Evolutionary conservation across 2,329 filamentous ascomycete genomes (phyloP).

Genomic region (Keithomyces neogunnii): DNA sequence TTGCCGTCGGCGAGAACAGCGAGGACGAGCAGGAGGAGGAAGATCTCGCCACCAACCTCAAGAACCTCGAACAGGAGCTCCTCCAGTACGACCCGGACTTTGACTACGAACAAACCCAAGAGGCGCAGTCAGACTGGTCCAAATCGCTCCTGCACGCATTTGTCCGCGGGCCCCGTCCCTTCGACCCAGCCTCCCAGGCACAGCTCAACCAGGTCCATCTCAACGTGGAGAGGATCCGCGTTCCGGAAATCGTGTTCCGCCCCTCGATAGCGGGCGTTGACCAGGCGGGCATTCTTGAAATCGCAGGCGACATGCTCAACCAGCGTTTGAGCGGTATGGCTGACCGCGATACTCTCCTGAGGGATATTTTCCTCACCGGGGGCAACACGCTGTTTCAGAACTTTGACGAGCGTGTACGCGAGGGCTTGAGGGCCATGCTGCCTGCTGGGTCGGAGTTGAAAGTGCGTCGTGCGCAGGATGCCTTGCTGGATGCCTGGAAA

Average conservation of each 20-base stretch:
- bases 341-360: conserved; percentile 61
- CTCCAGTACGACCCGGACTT: conserved; percentile 82
- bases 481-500: conserved; percentile 83
- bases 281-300: conserved; percentile 88
- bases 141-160: conserved; percentile 88
- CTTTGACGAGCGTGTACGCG: conserved; percentile 73
- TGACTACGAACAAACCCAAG: conserved; percentile 83
- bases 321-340: conserved; percentile 59
- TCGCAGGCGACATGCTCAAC: conserved; percentile 79
- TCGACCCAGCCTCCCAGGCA: conserved; percentile 68
- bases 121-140: conserved; percentile 91
- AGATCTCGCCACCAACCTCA: conserved; percentile 67
- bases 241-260: conserved; percentile 89
- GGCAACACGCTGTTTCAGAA: conserved; percentile 80
- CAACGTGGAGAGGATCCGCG: conserved; percentile 91
- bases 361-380: conserved; percentile 90
- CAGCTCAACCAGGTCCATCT: conserved; percentile 85
- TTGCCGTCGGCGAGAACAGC: conserved; percentile 72
- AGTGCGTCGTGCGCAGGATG: conserved; percentile 66
- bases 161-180: conserved; percentile 77
- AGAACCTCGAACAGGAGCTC: conserved; percentile 73
- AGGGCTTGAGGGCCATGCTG: conserved; percentile 64
- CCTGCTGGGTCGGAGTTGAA: conserved; percentile 59
- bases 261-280: conserved; percentile 86
- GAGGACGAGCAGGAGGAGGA: conserved; percentile 91